phyloP scores from a whole-genome alignment of 495 filamentous ascomycete genomes.

The Tetracladium marchalianum region DNA sequence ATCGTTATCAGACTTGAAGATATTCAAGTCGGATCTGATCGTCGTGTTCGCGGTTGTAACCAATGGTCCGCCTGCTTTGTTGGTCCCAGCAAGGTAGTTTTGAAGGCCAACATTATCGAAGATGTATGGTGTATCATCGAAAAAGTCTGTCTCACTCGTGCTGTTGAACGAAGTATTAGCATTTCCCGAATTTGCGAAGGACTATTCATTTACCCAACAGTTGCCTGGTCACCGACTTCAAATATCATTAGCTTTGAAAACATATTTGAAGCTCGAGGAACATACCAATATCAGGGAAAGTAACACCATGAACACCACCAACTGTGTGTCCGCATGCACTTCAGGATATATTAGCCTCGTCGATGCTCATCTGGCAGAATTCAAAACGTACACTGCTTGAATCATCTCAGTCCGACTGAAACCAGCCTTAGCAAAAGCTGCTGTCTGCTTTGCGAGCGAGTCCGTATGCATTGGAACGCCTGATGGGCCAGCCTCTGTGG shows the following conservation, averaged over 20 bases:
- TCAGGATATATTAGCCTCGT: not conserved
- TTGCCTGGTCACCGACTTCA: constrained; percentile 6
- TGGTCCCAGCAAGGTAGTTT: constrained; percentile 6
- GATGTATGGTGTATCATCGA: constrained; percentile 6
- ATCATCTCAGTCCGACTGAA: constrained; percentile 16
- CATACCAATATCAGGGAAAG: constrained; percentile 11
- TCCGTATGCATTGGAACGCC: constrained; percentile 30
- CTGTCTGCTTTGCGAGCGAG: constrained; percentile 4
- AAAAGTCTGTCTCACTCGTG: constrained; percentile 16
- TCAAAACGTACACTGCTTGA: constrained; percentile 7
- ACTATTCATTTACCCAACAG: not conserved
- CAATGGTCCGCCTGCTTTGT: constrained; percentile 18
- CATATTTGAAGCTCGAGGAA: not conserved
- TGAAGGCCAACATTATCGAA: constrained; percentile 6
- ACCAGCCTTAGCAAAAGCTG: constrained; percentile 17
- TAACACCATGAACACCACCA: constrained; percentile 8
- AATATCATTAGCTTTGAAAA: constrained; percentile 8
- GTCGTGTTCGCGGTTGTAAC: constrained; percentile 20
- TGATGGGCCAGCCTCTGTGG: constrained; percentile 26
- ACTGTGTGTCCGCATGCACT: constrained; percentile 16
- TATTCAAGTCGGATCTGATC: constrained; percentile 28
- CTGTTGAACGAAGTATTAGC: constrained; percentile 16
- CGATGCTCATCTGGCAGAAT: not conserved
- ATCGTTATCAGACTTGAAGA: constrained; percentile 32
- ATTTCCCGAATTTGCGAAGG: not conserved